A percentile compares a stretch with the other conserved stretches of the same genome.
Evolutionary conservation across 306 rosid species (phyloP).

Genomic region (Trifolium fragiferum): DNA sequence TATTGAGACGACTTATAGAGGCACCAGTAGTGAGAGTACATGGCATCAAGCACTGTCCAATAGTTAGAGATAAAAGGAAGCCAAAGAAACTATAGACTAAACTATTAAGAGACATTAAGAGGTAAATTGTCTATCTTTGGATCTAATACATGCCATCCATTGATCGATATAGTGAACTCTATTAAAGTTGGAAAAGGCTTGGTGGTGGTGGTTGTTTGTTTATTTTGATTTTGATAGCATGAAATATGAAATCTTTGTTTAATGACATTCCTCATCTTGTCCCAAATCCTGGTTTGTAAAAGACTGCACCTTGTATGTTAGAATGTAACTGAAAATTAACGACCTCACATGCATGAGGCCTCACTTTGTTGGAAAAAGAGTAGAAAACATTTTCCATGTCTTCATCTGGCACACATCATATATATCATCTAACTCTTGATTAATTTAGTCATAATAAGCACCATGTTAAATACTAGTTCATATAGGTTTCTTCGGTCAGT

Average conservation of each 20-base stretch:
- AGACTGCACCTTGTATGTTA: neutral
- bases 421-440: neutral
- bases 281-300: no score
- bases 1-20: neutral
- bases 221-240: no score
- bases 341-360: neutral
- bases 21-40: neutral
- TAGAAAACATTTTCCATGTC: slow-evolving; percentile 7
- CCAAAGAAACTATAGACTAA: neutral
- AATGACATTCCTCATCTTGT: no score
- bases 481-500: neutral
- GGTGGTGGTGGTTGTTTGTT: neutral
- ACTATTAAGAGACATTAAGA: neutral
- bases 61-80: no score
- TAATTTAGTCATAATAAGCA: neutral
- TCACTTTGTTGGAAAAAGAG: neutral
- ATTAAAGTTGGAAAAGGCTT: neutral
- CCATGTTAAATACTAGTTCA: neutral
- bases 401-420: neutral
- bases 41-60: no score
- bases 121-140: neutral
- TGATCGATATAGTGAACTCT: neutral
- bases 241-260: no score
- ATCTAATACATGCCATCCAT: neutral
- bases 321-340: neutral